Evolutionary conservation across 2,329 filamentous ascomycete species (phyloP).

Genomic region (Albophoma yamanashiensis): DNA sequence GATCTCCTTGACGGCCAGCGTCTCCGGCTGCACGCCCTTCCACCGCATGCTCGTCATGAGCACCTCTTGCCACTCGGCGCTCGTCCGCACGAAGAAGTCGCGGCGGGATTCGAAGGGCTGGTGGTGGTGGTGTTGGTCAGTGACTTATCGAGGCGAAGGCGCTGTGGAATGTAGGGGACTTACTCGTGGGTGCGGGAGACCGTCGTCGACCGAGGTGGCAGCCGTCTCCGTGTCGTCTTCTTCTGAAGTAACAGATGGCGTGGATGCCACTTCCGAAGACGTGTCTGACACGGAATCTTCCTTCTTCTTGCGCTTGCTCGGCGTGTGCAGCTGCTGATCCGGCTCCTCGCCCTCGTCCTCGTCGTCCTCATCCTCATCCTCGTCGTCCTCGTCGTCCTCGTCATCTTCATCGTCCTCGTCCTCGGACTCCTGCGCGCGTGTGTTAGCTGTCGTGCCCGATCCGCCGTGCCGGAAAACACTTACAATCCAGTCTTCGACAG

Average conservation of each 20-base stretch:
- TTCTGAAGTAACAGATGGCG: conserved; percentile 18
- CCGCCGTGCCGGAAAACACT: conserved; percentile 14
- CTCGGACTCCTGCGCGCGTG: conserved; percentile 38
- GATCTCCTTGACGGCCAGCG: conserved; percentile 76
- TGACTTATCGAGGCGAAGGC: background rate
- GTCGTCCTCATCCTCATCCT: conserved; percentile 43
- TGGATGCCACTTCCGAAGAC: conserved; percentile 21
- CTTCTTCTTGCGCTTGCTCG: conserved; percentile 48
- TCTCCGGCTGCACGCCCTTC: conserved; percentile 55
- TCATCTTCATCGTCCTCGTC: conserved; percentile 49
- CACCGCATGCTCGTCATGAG: conserved; percentile 65
- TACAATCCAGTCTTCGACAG: conserved; percentile 74
- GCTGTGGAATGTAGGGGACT: conserved; percentile 6
- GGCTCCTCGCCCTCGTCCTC: conserved; percentile 41
- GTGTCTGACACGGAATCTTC: conserved; percentile 30
- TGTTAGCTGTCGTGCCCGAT: conserved; percentile 5
- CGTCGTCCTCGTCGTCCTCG: conserved; percentile 50
- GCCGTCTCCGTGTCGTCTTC: conserved; percentile 37
- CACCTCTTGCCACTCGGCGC: conserved; percentile 81
- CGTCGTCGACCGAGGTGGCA: conserved; percentile 54
- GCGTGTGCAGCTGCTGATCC: conserved; percentile 33
- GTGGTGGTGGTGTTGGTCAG: conserved; percentile 13
- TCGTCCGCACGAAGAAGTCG: conserved; percentile 85
- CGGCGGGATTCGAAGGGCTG: conserved; percentile 80
- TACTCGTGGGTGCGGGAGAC: conserved; percentile 59